phyloP scores from a whole-genome alignment of 2,329 filamentous ascomycete genomes.

The Botryotinia globosa region DNA sequence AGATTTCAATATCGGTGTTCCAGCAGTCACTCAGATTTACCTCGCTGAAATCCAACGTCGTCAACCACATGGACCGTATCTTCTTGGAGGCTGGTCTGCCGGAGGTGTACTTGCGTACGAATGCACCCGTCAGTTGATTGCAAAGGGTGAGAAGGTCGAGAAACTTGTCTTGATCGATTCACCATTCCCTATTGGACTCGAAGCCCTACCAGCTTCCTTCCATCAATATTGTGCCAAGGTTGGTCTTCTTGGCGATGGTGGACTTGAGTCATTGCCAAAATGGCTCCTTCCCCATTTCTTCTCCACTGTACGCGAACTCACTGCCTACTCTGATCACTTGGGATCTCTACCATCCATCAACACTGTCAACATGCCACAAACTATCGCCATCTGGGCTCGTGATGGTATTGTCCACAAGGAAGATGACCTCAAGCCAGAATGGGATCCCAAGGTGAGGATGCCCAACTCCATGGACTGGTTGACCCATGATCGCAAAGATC shows the following conservation, averaged over 20 bases:
- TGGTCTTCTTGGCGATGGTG: slow-evolving; percentile 61
- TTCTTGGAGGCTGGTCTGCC: slow-evolving; percentile 69
- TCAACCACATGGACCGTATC: slow-evolving; percentile 65
- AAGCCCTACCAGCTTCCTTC: slow-evolving; percentile 54
- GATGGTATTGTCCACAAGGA: slow-evolving; percentile 65
- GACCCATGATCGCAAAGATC: slow-evolving; percentile 68
- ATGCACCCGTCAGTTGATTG: slow-evolving; percentile 57
- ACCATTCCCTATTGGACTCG: slow-evolving; percentile 63
- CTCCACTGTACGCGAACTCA: slow-evolving; percentile 47
- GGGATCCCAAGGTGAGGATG: slow-evolving; percentile 51
- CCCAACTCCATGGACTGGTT: slow-evolving; percentile 58
- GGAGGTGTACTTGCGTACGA: slow-evolving; percentile 71
- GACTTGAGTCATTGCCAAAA: slow-evolving; percentile 46
- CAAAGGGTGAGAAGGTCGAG: slow-evolving; percentile 55
- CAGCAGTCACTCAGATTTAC: slow-evolving; percentile 62
- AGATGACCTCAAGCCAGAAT: slow-evolving; percentile 60
- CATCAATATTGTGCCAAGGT: slow-evolving; percentile 66
- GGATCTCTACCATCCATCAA: slow-evolving; percentile 59
- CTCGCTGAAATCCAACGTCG: slow-evolving; percentile 67
- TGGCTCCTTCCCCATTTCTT: slow-evolving; percentile 74
- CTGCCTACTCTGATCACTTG: slow-evolving; percentile 66
- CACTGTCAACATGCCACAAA: slow-evolving; percentile 51
- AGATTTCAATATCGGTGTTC: slow-evolving; percentile 62
- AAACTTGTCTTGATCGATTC: slow-evolving; percentile 63
- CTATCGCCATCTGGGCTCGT: slow-evolving; percentile 66